Conservation (phyloP, 2,329 filamentous ascomycete species). For the Diaporthe helianthi region DNA sequence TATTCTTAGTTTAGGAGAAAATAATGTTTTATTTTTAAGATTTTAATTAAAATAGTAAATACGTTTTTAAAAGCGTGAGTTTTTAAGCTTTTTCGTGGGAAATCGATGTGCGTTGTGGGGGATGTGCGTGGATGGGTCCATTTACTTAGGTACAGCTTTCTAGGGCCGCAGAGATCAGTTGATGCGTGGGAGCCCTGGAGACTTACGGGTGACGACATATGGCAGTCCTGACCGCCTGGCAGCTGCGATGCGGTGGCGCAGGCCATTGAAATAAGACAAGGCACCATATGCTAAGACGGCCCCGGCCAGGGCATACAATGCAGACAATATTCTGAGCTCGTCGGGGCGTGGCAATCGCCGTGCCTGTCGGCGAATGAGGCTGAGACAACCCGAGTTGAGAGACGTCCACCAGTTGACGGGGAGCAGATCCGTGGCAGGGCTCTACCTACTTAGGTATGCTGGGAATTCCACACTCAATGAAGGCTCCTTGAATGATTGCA, state of each 20-base stretch:
- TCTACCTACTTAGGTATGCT: no score
- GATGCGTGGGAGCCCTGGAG: no score
- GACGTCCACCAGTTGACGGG: not conserved
- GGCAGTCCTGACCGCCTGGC: conserved; percentile 60
- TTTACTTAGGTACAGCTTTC: not conserved
- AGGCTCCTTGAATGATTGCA: not conserved
- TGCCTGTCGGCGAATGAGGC: not conserved
- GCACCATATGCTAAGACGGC: conserved; percentile 45
- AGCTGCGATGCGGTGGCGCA: conserved; percentile 54
- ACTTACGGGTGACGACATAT: conserved; percentile 62
- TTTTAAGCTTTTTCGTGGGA: no score
- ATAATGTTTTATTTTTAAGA: no score
- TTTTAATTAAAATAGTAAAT: no score
- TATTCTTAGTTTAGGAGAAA: no score
- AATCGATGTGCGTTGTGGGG: no score
- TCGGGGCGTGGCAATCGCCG: not conserved
- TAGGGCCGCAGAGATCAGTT: not conserved
- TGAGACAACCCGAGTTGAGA: not conserved
- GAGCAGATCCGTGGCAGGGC: not conserved
- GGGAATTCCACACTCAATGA: not conserved
- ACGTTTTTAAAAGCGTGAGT: no score
- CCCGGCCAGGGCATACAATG: conserved; percentile 45
- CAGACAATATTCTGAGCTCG: conserved; percentile 45
- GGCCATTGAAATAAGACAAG: conserved; percentile 43
- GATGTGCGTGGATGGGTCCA: no score